These are phyloP conservation scores for Ustilago crameri DNA, from an alignment of 1,284 basidiomycete genomes.

Conservation along the genomic window DNA sequence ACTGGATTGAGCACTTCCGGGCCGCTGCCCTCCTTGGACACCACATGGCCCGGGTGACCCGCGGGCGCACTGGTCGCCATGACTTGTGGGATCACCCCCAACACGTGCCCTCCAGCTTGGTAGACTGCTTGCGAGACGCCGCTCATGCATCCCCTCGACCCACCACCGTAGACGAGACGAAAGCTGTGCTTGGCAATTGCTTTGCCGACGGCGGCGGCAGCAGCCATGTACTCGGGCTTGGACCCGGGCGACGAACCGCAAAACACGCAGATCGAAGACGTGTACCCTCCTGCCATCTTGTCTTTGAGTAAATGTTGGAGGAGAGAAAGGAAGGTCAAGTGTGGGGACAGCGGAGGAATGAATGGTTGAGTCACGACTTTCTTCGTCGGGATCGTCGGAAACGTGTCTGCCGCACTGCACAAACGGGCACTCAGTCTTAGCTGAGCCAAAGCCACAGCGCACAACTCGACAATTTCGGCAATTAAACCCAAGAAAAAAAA, in stretches of 20 bases:
- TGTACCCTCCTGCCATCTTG: constrained; percentile 32
- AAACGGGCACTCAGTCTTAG: too few species aligned
- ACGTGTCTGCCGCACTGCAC: too few species aligned
- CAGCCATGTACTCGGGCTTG: constrained; percentile 55
- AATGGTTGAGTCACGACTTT: neutral
- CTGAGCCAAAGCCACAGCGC: constrained; percentile 5
- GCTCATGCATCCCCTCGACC: constrained; percentile 86
- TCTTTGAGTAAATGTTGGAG: neutral
- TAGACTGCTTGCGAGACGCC: constrained; percentile 79
- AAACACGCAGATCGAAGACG: constrained; percentile 66
- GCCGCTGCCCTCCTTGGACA: constrained; percentile 53
- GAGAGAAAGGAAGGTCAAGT: neutral
- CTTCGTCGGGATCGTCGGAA: too few species aligned
- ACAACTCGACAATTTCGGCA: constrained; percentile 26
- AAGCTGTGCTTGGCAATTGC: constrained; percentile 77
- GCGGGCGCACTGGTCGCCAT: constrained; percentile 71
- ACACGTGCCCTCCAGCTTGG: constrained; percentile 78
- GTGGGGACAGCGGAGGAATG: constrained; percentile 2
- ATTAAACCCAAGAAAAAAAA: constrained; percentile 2
- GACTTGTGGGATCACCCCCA: constrained; percentile 83
- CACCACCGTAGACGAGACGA: constrained; percentile 87
- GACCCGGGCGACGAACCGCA: constrained; percentile 65
- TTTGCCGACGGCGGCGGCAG: constrained; percentile 75
- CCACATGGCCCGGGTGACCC: constrained; percentile 53
- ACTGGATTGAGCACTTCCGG: constrained; percentile 61